Evolutionary conservation across 495 filamentous ascomycete genomes (phyloP).

Genomic region (Filosporella fistucella): DNA sequence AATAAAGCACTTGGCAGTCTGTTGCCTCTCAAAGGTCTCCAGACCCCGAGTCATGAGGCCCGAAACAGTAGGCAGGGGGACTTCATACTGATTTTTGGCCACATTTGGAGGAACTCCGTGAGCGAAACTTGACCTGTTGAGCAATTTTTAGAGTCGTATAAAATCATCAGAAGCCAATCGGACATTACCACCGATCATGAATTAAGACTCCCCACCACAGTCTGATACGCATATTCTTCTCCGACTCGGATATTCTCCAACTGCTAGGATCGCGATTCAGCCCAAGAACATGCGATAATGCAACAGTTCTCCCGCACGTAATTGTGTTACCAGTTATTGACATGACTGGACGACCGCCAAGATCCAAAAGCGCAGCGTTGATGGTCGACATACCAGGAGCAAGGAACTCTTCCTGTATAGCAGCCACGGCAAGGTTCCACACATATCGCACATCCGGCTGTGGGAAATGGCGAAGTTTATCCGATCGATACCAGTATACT

Average conservation of each 20-base stretch:
- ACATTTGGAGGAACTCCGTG: slow-evolving; percentile 49
- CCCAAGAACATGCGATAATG: slow-evolving; percentile 46
- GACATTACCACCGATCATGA: slow-evolving; percentile 45
- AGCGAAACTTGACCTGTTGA: slow-evolving; percentile 43
- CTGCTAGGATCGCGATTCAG: slow-evolving; percentile 43
- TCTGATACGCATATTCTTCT: slow-evolving; percentile 43
- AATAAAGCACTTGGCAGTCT: slow-evolving; percentile 45
- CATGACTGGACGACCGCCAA: slow-evolving; percentile 45
- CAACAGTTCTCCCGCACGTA: slow-evolving; percentile 43
- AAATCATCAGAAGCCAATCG: too few species aligned
- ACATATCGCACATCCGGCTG: slow-evolving; percentile 46
- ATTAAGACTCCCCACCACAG: slow-evolving; percentile 52
- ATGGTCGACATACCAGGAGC: slow-evolving; percentile 46
- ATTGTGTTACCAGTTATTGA: slow-evolving; percentile 50
- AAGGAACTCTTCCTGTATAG: slow-evolving; percentile 47
- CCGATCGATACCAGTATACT: slow-evolving; percentile 44
- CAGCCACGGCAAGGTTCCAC: slow-evolving; percentile 47
- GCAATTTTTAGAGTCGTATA: not conserved
- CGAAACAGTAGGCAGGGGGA: slow-evolving; percentile 38
- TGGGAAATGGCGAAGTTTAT: slow-evolving; percentile 37
- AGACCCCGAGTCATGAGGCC: slow-evolving; percentile 42
- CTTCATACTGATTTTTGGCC: slow-evolving; percentile 47
- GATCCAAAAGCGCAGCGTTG: slow-evolving; percentile 41
- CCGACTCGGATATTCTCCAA: slow-evolving; percentile 43
- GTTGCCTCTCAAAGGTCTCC: slow-evolving; percentile 38